Percentiles rank a stretch among this genome's conserved stretches.
Conservation (phyloP, 345 rosid genomes). For the Salix dunnii region DNA sequence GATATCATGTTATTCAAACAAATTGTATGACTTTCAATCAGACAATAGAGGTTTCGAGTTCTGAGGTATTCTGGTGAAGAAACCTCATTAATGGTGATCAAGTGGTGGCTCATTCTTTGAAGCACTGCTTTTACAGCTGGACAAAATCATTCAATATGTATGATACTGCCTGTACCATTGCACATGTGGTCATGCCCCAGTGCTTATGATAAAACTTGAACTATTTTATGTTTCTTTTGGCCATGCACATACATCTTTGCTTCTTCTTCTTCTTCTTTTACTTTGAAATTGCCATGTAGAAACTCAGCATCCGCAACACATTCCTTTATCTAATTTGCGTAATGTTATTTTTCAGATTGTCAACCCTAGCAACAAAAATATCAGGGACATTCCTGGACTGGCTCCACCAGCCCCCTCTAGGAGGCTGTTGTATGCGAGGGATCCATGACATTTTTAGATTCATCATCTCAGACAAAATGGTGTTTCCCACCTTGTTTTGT, state of each 20-base stretch:
- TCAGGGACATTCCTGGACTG: constrained; percentile 95
- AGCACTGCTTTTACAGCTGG: background rate
- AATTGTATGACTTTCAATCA: background rate
- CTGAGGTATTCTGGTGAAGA: background rate
- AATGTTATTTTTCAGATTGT: constrained; percentile 58
- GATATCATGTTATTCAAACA: background rate
- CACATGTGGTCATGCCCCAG: background rate
- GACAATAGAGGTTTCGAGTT: background rate
- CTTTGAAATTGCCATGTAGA: background rate
- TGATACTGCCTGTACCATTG: background rate
- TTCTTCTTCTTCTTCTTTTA: background rate
- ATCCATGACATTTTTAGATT: constrained; percentile 31
- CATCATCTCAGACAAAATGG: constrained; percentile 3
- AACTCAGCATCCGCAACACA: background rate
- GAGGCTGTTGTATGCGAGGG: constrained; percentile 63
- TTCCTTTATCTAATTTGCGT: constrained; percentile 1
- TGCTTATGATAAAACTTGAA: background rate
- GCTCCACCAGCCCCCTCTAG: constrained; percentile 97
- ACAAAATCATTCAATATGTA: background rate
- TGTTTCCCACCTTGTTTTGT: constrained; percentile 4
- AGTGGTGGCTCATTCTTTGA: background rate
- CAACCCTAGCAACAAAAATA: constrained; percentile 79
- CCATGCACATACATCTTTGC: background rate
- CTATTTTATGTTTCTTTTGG: background rate
- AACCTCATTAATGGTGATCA: background rate